Percentiles rank a stretch among this genome's conserved stretches.
Evolutionary conservation across 2,329 filamentous ascomycete species (phyloP).

Genomic region (Hypoxylon sp.): DNA sequence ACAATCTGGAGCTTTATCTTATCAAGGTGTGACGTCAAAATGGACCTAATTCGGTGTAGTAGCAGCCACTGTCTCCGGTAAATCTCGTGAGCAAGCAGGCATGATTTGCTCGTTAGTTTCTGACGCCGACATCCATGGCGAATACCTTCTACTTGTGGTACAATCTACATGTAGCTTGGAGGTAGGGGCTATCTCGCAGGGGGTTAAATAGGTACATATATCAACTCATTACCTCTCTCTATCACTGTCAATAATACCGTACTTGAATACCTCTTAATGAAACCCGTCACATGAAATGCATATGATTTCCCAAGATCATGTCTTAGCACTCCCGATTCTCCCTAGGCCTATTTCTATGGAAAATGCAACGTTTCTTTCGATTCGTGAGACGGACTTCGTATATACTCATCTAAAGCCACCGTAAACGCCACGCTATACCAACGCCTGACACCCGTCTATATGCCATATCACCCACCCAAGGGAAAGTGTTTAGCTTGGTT

Average conservation of each 20-base stretch:
- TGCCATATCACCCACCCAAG: slow-evolving; percentile 12
- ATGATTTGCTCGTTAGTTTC: slow-evolving; percentile 9
- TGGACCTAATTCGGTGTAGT: slow-evolving; percentile 19
- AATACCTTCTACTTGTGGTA: background rate
- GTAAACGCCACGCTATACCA: slow-evolving; percentile 37
- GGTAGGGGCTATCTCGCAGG: background rate
- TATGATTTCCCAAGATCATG: background rate
- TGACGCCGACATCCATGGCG: background rate
- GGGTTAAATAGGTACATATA: background rate
- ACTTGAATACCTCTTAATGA: background rate
- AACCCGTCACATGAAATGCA: background rate
- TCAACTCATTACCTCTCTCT: background rate
- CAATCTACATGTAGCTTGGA: background rate
- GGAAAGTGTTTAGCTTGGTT: slow-evolving; percentile 58
- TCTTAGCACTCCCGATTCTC: slow-evolving; percentile 4
- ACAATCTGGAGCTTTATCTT: slow-evolving; percentile 36
- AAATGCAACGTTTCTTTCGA: slow-evolving; percentile 6
- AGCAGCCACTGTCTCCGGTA: background rate
- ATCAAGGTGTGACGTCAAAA: slow-evolving; percentile 40
- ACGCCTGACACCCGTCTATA: slow-evolving; percentile 19
- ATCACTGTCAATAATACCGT: slow-evolving; percentile 1
- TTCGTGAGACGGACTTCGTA: slow-evolving; percentile 3
- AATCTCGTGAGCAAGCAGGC: slow-evolving; percentile 15
- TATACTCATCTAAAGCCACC: slow-evolving; percentile 18
- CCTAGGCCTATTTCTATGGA: slow-evolving; percentile 1